These are phyloP conservation scores for Teratosphaeria destructans DNA, from an alignment of 2,329 filamentous ascomycete species.

Conservation along the genomic window DNA sequence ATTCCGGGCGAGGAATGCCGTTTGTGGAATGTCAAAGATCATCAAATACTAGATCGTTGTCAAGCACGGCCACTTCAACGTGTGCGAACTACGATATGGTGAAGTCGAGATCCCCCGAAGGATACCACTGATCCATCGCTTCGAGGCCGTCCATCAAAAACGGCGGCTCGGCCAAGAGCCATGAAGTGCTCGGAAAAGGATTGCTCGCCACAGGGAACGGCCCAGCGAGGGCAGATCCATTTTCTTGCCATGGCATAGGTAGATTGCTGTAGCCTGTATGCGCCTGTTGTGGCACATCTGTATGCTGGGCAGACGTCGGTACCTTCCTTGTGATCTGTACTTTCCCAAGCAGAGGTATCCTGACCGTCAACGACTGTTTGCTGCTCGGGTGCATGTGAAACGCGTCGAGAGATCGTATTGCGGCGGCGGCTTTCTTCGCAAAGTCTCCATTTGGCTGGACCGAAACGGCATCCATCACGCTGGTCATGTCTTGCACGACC, in stretches of 20 bases:
- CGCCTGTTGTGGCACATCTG: background rate
- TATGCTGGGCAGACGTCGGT: background rate
- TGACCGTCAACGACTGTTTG: background rate
- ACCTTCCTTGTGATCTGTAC: background rate
- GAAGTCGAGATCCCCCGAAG: background rate
- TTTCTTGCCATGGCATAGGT: background rate
- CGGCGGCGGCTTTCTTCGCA: background rate
- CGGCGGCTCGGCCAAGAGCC: background rate
- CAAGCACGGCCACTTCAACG: no score
- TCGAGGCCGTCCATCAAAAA: background rate
- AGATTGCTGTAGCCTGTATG: background rate
- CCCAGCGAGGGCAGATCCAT: background rate
- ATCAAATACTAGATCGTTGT: no score
- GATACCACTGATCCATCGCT: background rate
- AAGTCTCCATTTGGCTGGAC: background rate
- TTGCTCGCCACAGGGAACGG: background rate
- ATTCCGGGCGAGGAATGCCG: background rate
- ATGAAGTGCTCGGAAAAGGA: background rate
- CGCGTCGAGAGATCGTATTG: background rate
- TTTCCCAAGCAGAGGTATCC: background rate
- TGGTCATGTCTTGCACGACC: background rate
- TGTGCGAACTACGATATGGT: background rate
- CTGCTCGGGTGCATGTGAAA: background rate
- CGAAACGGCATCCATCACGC: background rate
- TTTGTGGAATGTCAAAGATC: background rate